Percentiles rank a stretch among this genome's conserved stretches.
Conservation (phyloP, 2,329 filamentous ascomycete genomes). For the Fusarium gaditjirri region DNA sequence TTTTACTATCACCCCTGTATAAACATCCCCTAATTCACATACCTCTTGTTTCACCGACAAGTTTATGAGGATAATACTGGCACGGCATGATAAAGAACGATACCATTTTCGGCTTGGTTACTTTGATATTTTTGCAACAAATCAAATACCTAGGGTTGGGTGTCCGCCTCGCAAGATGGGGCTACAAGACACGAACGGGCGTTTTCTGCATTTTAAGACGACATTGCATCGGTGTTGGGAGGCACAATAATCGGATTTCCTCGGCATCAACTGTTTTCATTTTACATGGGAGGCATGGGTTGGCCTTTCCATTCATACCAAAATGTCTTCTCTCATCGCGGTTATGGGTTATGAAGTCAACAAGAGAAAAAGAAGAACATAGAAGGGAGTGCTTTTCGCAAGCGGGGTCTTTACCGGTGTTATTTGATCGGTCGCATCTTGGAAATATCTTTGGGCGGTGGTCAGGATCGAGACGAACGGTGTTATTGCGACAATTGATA, state of each 20-base stretch:
- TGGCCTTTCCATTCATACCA: slow-evolving; percentile 41
- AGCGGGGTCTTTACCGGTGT: slow-evolving; percentile 47
- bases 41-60: slow-evolving; percentile 48
- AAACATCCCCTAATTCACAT: slow-evolving; percentile 62
- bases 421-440: slow-evolving; percentile 53
- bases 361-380: slow-evolving; percentile 58
- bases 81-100: slow-evolving; percentile 58
- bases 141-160: slow-evolving; percentile 44
- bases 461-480: slow-evolving; percentile 51
- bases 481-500: slow-evolving; percentile 46
- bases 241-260: slow-evolving; percentile 42
- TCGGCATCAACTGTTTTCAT: slow-evolving; percentile 49
- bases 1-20: slow-evolving; percentile 51
- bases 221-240: slow-evolving; percentile 60
- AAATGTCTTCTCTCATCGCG: slow-evolving; percentile 49
- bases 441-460: slow-evolving; percentile 47
- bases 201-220: slow-evolving; percentile 56
- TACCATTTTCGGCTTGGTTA: slow-evolving; percentile 56
- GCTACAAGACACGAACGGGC: slow-evolving; percentile 57
- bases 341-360: slow-evolving; percentile 60
- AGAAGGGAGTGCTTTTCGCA: slow-evolving; percentile 53
- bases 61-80: slow-evolving; percentile 51
- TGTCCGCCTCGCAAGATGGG: slow-evolving; percentile 50
- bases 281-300: slow-evolving; percentile 42
- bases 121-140: slow-evolving; percentile 45